Evolutionary conservation across 2,329 filamentous ascomycete species (phyloP).

Genomic region (Orbilia javanica): DNA sequence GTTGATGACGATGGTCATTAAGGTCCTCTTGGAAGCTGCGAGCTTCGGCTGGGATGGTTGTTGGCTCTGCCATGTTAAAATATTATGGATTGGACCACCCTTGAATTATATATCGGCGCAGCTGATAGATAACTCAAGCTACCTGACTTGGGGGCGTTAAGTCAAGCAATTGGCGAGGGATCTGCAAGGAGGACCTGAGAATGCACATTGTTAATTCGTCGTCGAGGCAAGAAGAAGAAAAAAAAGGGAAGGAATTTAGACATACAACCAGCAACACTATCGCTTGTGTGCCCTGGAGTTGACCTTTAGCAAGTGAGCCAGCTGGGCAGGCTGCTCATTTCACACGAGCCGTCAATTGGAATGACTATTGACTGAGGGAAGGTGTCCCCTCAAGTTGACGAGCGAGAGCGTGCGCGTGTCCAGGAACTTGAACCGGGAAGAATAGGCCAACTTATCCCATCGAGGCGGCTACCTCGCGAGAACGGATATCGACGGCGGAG

Average conservation of each 20-base stretch:
- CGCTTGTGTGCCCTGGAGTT: conserved; percentile 34
- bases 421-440: conserved; percentile 45
- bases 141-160: conserved; percentile 2
- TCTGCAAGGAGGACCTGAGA: conserved; percentile 17
- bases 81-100: conserved; percentile 6
- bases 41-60: conserved; percentile 20
- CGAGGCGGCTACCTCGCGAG: conserved; percentile 50
- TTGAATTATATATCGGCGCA: background rate
- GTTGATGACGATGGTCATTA: conserved; percentile 62
- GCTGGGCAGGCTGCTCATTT: conserved; percentile 58
- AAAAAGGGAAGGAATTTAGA: background rate
- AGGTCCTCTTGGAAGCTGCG: conserved; percentile 57
- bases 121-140: conserved; percentile 5
- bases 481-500: conserved; percentile 4
- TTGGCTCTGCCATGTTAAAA: conserved; percentile 45
- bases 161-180: conserved; percentile 22
- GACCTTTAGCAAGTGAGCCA: conserved; percentile 53
- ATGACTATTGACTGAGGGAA: conserved; percentile 40
- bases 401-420: conserved; percentile 36
- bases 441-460: conserved; percentile 54
- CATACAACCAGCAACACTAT: conserved; percentile 34
- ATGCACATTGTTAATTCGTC: background rate
- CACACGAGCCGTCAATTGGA: conserved; percentile 57
- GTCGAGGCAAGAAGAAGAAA: background rate
- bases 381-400: conserved; percentile 37